Conservation (phyloP, 257 asterid genomes). For the Eustoma russellianum region DNA sequence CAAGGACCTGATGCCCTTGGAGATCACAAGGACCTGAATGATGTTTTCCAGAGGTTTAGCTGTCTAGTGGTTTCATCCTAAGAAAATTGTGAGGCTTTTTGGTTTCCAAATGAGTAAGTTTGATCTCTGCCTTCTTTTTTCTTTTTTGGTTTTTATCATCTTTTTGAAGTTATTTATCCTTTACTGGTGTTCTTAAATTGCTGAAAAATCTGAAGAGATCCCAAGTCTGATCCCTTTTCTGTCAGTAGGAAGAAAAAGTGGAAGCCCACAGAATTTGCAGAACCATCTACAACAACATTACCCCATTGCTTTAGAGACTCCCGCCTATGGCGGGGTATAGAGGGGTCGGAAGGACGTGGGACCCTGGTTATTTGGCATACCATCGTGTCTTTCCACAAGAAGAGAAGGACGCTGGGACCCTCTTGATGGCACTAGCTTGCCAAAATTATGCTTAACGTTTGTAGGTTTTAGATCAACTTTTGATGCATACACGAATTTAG, state of each 20-base stretch:
- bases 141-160: too few relatives aligned
- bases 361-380: constrained; percentile 46
- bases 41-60: constrained; percentile 32
- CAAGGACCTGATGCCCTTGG: constrained; percentile 40
- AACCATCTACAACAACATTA: constrained; percentile 19
- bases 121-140: too few relatives aligned
- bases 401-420: constrained; percentile 88
- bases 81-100: neutral
- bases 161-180: too few relatives aligned
- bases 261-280: constrained; percentile 19
- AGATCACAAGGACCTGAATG: constrained; percentile 34
- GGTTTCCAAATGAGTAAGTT: too few relatives aligned
- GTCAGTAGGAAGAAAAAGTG: constrained; percentile 15
- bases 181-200: too few relatives aligned
- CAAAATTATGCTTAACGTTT: too few relatives aligned
- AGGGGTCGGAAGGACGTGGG: constrained; percentile 67
- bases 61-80: constrained; percentile 14
- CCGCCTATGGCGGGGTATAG: too few relatives aligned
- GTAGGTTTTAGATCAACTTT: too few relatives aligned
- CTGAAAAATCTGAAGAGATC: too few relatives aligned
- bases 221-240: too few relatives aligned
- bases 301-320: too few relatives aligned
- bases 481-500: too few relatives aligned
- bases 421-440: constrained; percentile 86
- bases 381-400: constrained; percentile 83